phyloP scores from a whole-genome alignment of 768 basidiomycete genomes.

The Psilocybe azurescens region DNA sequence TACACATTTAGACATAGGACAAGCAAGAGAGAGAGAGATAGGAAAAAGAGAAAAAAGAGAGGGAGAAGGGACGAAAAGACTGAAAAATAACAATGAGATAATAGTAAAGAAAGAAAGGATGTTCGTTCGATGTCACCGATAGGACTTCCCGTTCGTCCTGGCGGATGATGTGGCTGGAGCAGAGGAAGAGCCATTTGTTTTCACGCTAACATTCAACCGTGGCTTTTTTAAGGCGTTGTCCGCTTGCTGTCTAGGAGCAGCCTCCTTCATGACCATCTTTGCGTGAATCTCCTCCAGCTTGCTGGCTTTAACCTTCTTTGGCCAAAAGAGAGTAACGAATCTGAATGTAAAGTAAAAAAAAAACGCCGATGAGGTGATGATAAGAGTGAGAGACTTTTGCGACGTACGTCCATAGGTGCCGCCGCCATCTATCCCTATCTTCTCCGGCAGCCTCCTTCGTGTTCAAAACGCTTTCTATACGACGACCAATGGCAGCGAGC shows the following conservation, averaged over 20 bases:
- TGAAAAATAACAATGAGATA: conserved; percentile 24
- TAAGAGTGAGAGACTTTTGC: background rate
- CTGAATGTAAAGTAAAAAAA: conserved; percentile 39
- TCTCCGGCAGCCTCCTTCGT: conserved; percentile 80
- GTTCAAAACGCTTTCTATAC: conserved; percentile 85
- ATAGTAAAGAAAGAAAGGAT: conserved; percentile 17
- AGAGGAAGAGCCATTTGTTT: conserved; percentile 58
- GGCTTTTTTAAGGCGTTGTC: conserved; percentile 65
- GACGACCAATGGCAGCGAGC: conserved; percentile 88
- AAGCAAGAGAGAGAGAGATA: conserved; percentile 24
- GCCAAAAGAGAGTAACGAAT: conserved; percentile 97
- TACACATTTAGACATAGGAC: conserved; percentile 32
- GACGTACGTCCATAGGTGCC: conserved; percentile 96
- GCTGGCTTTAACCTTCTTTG: conserved; percentile 92
- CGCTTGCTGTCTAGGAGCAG: conserved; percentile 61
- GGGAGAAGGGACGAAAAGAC: conserved; percentile 20
- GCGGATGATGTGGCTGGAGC: conserved; percentile 46
- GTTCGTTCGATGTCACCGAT: conserved; percentile 46
- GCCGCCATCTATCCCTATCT: conserved; percentile 85
- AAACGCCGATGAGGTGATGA: conserved; percentile 11
- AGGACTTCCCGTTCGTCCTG: conserved; percentile 66
- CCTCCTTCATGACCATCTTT: conserved; percentile 93
- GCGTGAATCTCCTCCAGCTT: conserved; percentile 96
- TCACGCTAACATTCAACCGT: conserved; percentile 51
- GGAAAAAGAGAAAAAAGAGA: conserved; percentile 14